A percentile compares a stretch with the other conserved stretches of the same genome.
phyloP scores from a whole-genome alignment of 371 early-diverging fungal species.

The Apophysomyces elegans region DNA sequence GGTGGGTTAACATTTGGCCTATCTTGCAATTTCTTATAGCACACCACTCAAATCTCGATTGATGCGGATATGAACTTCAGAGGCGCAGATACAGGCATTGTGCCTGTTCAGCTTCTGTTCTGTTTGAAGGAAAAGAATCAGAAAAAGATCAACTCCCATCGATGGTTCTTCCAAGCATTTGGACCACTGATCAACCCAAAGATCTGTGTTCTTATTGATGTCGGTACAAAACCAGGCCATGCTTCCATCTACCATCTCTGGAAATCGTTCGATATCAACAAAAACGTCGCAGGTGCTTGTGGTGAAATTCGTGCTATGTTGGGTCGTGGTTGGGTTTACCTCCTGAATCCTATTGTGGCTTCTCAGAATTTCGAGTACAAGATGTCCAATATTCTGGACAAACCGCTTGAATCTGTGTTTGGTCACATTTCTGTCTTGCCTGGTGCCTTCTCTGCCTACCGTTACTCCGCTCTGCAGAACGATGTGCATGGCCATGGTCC shows the following conservation, averaged over 20 bases:
- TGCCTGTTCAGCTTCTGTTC: slow-evolving; percentile 81
- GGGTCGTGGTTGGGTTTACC: slow-evolving; percentile 63
- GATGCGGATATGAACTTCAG: slow-evolving; percentile 63
- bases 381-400: slow-evolving; percentile 87
- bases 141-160: slow-evolving; percentile 86
- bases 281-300: slow-evolving; percentile 80
- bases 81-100: slow-evolving; percentile 68
- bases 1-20: no score
- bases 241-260: slow-evolving; percentile 76
- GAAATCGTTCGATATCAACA: slow-evolving; percentile 80
- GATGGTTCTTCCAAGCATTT: slow-evolving; percentile 90
- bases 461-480: slow-evolving; percentile 76
- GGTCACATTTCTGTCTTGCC: slow-evolving; percentile 86
- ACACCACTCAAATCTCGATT: slow-evolving; percentile 79
- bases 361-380: slow-evolving; percentile 89
- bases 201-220: slow-evolving; percentile 81
- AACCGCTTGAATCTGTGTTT: slow-evolving; percentile 84
- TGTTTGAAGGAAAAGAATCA: slow-evolving; percentile 77
- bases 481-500: slow-evolving; percentile 64
- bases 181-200: slow-evolving; percentile 77
- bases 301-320: slow-evolving; percentile 85
- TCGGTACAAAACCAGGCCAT: slow-evolving; percentile 78
- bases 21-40: slow-evolving; percentile 38
- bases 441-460: slow-evolving; percentile 87
- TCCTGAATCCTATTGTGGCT: slow-evolving; percentile 90